These are phyloP conservation scores for Pichia membranifaciens DNA, from an alignment of 805 yeast genomes.

Conservation along the genomic window DNA sequence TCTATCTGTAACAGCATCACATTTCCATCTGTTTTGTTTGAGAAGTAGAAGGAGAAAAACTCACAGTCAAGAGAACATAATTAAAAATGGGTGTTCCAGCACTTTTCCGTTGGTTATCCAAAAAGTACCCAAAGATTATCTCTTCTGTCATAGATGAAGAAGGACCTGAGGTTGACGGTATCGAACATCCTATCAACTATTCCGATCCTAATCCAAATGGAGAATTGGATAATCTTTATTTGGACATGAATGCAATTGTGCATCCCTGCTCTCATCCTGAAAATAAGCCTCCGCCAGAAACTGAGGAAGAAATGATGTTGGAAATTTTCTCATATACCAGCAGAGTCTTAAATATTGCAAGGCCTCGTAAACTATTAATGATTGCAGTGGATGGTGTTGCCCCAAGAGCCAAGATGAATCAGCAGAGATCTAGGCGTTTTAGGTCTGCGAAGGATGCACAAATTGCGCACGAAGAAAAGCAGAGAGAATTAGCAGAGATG, in stretches of 20 bases:
- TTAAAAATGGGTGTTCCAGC: constrained; percentile 90
- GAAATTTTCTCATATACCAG: constrained; percentile 92
- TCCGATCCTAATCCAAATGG: constrained; percentile 87
- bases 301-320: constrained; percentile 94
- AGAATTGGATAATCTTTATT: constrained; percentile 85
- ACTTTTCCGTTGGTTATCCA: constrained; percentile 90
- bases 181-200: constrained; percentile 59
- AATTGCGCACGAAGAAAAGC: constrained; percentile 66
- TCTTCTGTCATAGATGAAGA: constrained; percentile 82
- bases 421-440: constrained; percentile 90
- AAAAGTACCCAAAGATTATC: constrained; percentile 89
- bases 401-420: constrained; percentile 97
- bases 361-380: constrained; percentile 88
- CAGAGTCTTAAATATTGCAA: constrained; percentile 84
- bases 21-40: no score
- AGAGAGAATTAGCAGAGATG: constrained; percentile 50
- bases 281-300: constrained; percentile 90
- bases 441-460: constrained; percentile 88
- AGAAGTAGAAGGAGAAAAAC: neutral
- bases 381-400: constrained; percentile 99
- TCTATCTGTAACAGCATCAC: no score
- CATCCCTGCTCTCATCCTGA: constrained; percentile 99
- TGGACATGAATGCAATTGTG: constrained; percentile 98
- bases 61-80: neutral
- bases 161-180: constrained; percentile 51